Evolutionary conservation across 176 grass and related monocot genomes (phyloP), one percentile per base, ranked within the genome.

Genomic region (Raddia guianensis): DNA sequence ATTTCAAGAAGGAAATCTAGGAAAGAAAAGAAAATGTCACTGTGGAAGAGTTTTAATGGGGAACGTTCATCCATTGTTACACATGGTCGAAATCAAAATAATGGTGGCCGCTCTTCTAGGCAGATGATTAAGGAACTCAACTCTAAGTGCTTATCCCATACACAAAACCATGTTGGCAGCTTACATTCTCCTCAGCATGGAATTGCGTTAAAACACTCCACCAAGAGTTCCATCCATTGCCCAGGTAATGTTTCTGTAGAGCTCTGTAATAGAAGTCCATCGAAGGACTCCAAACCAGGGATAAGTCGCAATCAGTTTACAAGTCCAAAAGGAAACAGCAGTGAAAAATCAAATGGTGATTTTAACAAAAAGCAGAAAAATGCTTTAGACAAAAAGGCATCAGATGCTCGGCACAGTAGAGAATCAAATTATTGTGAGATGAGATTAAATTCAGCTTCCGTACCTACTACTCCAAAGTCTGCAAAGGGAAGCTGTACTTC

Each of bases 1-100:
- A 54, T 91, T 74, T 94, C 88, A 19, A 85, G 73, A 89, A 94
- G 78, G 75, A 91, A 89, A 86, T 83, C 86, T 58, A 91, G 89
- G 70, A 87, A 90, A 46, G 57, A 66, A 74, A 91, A 82, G 84
- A 91, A 83, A 84, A 86, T 84, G 76, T 67, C 72, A 70, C 21
- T 63, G 42, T 66, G 76, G 87, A 87, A 51, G 45, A 80, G 66
- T 76, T 86, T n/a, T 62, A 75, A 65, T 44, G 76, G 70, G 37
- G 60, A 75, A 58, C 58, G 10, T 18, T 27, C 51, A 58, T 78
- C 73, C 19, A 55, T 9, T 77, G 49, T 40, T 76, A 46, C 68
- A 54, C 48, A 44, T 61, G 49, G 73, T 49, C 70, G 12, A 35
- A 78, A 82, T 40, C 73, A 73, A 83, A 91, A 91, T 75, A 67